Percentiles rank a stretch among this genome's conserved stretches.
phyloP scores from a whole-genome alignment of 805 yeast genomes.

The Starmera amethionina region DNA sequence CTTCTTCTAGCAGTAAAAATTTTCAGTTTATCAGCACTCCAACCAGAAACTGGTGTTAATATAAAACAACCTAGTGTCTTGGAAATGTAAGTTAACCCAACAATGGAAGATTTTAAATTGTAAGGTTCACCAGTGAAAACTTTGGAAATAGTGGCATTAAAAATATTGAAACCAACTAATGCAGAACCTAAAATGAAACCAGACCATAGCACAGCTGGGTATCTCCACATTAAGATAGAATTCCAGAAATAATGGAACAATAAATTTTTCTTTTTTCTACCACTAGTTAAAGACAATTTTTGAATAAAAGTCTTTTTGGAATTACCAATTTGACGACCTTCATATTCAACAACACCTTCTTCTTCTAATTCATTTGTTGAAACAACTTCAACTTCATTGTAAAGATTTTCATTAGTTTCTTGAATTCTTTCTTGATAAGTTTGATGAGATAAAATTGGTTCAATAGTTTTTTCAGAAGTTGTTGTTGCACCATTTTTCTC shows the following conservation, averaged over 20 bases:
- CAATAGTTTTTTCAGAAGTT: conserved; percentile 4
- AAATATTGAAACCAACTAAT: conserved; percentile 36
- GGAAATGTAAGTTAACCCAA: conserved; percentile 43
- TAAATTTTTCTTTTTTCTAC: conserved; percentile 21
- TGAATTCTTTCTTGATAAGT: conserved; percentile 10
- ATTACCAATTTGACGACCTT: conserved; percentile 8
- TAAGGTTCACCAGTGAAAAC: conserved; percentile 38
- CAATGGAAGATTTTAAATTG: conserved; percentile 35
- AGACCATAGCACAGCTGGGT: conserved; percentile 51
- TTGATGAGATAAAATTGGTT: conserved; percentile 5
- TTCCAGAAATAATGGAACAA: conserved; percentile 23
- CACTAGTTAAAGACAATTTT: conserved; percentile 33
- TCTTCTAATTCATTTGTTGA: conserved; percentile 7
- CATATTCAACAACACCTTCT: conserved; percentile 2
- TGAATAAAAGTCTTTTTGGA: conserved; percentile 30
- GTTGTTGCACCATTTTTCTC: conserved; percentile 4
- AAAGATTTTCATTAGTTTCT: conserved; percentile 6
- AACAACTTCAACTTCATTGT: conserved; percentile 21
- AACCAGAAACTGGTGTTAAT: conserved; percentile 37
- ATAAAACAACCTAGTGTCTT: conserved; percentile 39
- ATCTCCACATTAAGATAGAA: conserved; percentile 30
- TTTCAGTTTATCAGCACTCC: conserved; percentile 40
- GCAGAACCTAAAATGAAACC: conserved; percentile 45
- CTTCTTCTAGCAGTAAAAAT: conserved; percentile 36
- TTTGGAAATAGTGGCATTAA: conserved; percentile 37